A percentile compares a stretch with the other conserved stretches of the same genome.
These are phyloP conservation scores for Metschnikowia henanensis DNA, from an alignment of 805 yeast genomes.

Conservation along the genomic window DNA sequence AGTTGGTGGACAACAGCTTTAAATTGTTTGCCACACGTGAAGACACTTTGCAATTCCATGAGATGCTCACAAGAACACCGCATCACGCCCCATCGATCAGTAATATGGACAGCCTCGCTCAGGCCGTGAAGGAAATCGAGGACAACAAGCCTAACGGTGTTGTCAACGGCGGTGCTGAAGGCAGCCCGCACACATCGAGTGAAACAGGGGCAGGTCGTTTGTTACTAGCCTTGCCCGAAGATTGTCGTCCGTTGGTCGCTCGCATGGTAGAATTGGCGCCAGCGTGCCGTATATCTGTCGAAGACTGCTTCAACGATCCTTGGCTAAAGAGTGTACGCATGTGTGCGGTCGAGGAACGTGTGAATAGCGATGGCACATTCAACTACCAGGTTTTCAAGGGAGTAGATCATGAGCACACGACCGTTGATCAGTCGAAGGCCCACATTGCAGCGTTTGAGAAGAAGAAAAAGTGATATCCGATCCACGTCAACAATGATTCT, in stretches of 20 bases:
- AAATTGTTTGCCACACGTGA: constrained; percentile 78
- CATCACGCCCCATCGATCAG: constrained; percentile 25
- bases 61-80: constrained; percentile 56
- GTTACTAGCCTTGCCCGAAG: constrained; percentile 67
- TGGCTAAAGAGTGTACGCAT: constrained; percentile 65
- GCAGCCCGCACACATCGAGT: constrained; percentile 59
- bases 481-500: too few species aligned
- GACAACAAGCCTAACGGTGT: constrained; percentile 12
- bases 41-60: constrained; percentile 60
- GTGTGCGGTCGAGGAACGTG: constrained; percentile 60
- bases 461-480: constrained; percentile 56
- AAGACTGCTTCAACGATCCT: constrained; percentile 70
- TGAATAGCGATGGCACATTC: constrained; percentile 38
- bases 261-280: constrained; percentile 85
- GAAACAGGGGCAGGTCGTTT: constrained; percentile 72
- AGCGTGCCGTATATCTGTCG: constrained; percentile 79
- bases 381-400: constrained; percentile 43
- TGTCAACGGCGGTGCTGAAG: constrained; percentile 21
- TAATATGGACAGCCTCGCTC: constrained; percentile 22
- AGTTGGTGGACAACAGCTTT: constrained; percentile 76
- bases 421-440: constrained; percentile 91
- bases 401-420: constrained; percentile 76
- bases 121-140: constrained; percentile 21
- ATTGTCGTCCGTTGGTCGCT: constrained; percentile 63
- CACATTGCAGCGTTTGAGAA: constrained; percentile 92